Evolutionary conservation across 2,329 filamentous ascomycete genomes (phyloP).

Genomic region (Pezicula radicicola): DNA sequence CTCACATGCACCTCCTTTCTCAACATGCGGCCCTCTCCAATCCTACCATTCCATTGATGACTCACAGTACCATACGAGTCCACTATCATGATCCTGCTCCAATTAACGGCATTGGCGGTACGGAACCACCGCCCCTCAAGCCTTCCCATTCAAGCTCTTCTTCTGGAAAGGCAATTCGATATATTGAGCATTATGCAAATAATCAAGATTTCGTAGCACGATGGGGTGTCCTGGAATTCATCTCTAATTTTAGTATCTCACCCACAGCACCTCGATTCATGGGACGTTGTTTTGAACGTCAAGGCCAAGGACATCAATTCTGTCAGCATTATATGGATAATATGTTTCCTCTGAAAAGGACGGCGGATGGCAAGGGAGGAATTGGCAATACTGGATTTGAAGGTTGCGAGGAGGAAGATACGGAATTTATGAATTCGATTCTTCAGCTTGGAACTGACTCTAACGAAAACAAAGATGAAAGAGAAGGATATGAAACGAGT

Average conservation of each 20-base stretch:
- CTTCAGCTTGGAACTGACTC: slow-evolving; percentile 21
- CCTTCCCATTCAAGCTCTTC: slow-evolving; percentile 1
- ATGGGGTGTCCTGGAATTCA: slow-evolving; percentile 72
- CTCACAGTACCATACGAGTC: slow-evolving; percentile 15
- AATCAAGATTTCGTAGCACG: slow-evolving; percentile 69
- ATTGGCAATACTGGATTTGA: slow-evolving; percentile 14
- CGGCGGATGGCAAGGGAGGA: slow-evolving; percentile 9
- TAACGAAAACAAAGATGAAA: slow-evolving; percentile 39
- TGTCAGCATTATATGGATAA: slow-evolving; percentile 30
- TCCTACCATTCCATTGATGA: slow-evolving; percentile 35
- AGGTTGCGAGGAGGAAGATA: slow-evolving; percentile 10
- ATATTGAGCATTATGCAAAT: slow-evolving; percentile 82
- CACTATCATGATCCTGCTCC: slow-evolving; percentile 21
- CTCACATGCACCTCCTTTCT: slow-evolving; percentile 48
- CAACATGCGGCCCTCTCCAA: slow-evolving; percentile 37
- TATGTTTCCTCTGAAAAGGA: slow-evolving; percentile 27
- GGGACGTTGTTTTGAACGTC: slow-evolving; percentile 23
- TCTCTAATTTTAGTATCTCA: slow-evolving; percentile 4
- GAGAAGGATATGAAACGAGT: slow-evolving; percentile 45
- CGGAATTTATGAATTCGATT: slow-evolving; percentile 18
- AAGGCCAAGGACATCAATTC: slow-evolving; percentile 24
- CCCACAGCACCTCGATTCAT: slow-evolving; percentile 20
- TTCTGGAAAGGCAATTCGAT: slow-evolving; percentile 49
- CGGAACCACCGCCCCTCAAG: neutral
- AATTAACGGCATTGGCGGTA: neutral